Conservation (phyloP, 441 rosid species). For the Croton setiger region DNA sequence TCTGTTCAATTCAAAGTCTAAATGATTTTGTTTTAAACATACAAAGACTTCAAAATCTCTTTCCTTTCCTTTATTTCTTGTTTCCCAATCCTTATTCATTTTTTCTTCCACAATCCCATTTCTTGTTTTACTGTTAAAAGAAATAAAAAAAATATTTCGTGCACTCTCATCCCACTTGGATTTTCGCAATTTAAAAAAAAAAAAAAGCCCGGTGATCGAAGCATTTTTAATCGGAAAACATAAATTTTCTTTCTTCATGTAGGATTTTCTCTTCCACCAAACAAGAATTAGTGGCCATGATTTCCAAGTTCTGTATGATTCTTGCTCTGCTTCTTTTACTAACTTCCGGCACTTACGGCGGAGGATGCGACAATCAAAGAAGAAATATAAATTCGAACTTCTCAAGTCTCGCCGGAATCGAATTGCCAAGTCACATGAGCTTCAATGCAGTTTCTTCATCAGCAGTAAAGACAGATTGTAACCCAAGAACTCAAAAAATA, state of each 20-base stretch:
- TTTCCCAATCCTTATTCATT: not conserved
- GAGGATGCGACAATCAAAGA: conserved; percentile 27
- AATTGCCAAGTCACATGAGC: conserved; percentile 53
- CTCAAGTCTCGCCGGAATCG: conserved; percentile 57
- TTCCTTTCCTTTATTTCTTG: not conserved
- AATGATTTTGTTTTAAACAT: not conserved
- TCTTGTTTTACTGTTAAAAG: too few relatives aligned
- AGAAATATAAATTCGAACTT: conserved; percentile 27
- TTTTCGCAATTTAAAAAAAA: not conserved
- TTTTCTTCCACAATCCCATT: not conserved
- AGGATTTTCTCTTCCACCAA: conserved; percentile 23
- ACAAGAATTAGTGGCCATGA: conserved; percentile 38
- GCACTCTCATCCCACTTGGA: not conserved
- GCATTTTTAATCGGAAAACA: not conserved
- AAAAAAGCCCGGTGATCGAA: not conserved
- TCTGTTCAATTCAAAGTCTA: conserved; percentile 4
- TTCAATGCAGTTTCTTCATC: conserved; percentile 66
- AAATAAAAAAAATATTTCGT: too few relatives aligned
- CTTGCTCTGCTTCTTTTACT: conserved; percentile 35
- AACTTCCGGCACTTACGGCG: conserved; percentile 31
- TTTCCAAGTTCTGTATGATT: conserved; percentile 33
- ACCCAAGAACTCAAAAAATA: conserved; percentile 20
- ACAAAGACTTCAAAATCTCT: not conserved
- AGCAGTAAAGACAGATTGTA: conserved; percentile 46
- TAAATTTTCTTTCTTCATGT: conserved; percentile 7